These are phyloP conservation scores for Glycine soja DNA, from an alignment of 306 rosid species.

Conservation along the genomic window DNA sequence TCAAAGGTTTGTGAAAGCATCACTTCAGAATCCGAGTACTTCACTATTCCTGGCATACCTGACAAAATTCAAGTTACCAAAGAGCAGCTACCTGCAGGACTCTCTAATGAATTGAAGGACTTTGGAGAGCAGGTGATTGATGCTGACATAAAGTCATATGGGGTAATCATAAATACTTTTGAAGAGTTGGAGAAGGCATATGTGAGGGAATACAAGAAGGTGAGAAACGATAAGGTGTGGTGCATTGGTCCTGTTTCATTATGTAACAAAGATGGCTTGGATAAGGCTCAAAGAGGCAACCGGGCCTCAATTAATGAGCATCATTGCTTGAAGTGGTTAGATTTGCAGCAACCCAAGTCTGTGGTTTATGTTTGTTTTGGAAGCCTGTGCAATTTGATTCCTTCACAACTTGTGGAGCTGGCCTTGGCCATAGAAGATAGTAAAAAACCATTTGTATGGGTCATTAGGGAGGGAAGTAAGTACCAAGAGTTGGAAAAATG, in stretches of 20 bases:
- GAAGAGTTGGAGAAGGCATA: slow-evolving; percentile 61
- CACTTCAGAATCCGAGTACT: slow-evolving; percentile 42
- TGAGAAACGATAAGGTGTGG: slow-evolving; percentile 53
- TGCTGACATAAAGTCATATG: slow-evolving; percentile 51
- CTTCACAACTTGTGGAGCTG: slow-evolving; percentile 59
- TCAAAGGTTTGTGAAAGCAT: slow-evolving; percentile 48
- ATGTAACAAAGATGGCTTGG: slow-evolving; percentile 49
- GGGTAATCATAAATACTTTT: slow-evolving; percentile 55
- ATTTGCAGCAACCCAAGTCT: slow-evolving; percentile 46
- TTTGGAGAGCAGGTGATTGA: neutral
- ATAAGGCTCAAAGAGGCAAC: slow-evolving; percentile 70
- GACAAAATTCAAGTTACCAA: slow-evolving; percentile 49
- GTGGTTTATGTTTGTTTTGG: slow-evolving; percentile 74
- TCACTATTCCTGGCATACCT: slow-evolving; percentile 50
- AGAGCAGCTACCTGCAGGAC: neutral
- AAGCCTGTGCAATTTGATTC: slow-evolving; percentile 57
- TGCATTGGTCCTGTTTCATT: slow-evolving; percentile 68
- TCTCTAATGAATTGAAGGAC: neutral
- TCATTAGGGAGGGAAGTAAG: slow-evolving; percentile 50
- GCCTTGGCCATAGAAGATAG: slow-evolving; percentile 69
- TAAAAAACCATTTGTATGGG: slow-evolving; percentile 73
- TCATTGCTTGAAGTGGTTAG: slow-evolving; percentile 62
- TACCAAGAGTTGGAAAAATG: slow-evolving; percentile 55
- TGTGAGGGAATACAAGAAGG: slow-evolving; percentile 45
- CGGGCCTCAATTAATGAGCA: slow-evolving; percentile 47